Evolutionary conservation across 2,329 filamentous ascomycete genomes (phyloP).

Genomic region (Gaeumannomyces sp.): DNA sequence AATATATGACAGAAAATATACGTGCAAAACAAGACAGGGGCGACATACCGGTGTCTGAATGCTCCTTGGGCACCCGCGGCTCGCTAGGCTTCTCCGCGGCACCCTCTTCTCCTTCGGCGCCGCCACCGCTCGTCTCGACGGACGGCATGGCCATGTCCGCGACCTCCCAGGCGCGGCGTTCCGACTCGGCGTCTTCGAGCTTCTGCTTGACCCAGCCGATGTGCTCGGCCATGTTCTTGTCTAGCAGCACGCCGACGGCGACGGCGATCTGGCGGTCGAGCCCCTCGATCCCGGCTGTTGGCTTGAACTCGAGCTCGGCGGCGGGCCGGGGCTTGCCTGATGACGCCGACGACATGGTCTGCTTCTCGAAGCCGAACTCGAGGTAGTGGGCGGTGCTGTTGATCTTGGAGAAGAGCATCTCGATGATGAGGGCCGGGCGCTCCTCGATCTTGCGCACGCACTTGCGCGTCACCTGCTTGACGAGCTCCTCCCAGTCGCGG

Average conservation of each 20-base stretch:
- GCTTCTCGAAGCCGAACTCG: constrained; percentile 84
- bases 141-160: constrained; percentile 55
- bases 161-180: constrained; percentile 73
- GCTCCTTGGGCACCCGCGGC: constrained; percentile 27
- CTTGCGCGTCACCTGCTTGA: constrained; percentile 75
- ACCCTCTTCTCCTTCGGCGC: constrained; percentile 27
- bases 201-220: constrained; percentile 77
- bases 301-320: constrained; percentile 77
- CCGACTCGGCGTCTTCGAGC: constrained; percentile 60
- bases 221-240: constrained; percentile 69
- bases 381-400: constrained; percentile 77
- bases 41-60: constrained; percentile 49
- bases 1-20: neutral
- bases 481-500: constrained; percentile 87
- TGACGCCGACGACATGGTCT: constrained; percentile 53
- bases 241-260: constrained; percentile 70
- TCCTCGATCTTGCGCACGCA: constrained; percentile 81
- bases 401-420: constrained; percentile 93
- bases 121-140: constrained; percentile 26
- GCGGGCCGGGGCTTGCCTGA: constrained; percentile 57
- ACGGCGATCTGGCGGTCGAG: constrained; percentile 72
- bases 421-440: constrained; percentile 76
- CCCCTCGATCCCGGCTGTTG: constrained; percentile 29
- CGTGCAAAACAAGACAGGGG: neutral
- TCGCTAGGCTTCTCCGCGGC: constrained; percentile 20